Evolutionary conservation across 1,139 yeast genomes (phyloP), one percentile per base, ranked within the genome.

Genomic region (Eremothecium cymbalariae): DNA sequence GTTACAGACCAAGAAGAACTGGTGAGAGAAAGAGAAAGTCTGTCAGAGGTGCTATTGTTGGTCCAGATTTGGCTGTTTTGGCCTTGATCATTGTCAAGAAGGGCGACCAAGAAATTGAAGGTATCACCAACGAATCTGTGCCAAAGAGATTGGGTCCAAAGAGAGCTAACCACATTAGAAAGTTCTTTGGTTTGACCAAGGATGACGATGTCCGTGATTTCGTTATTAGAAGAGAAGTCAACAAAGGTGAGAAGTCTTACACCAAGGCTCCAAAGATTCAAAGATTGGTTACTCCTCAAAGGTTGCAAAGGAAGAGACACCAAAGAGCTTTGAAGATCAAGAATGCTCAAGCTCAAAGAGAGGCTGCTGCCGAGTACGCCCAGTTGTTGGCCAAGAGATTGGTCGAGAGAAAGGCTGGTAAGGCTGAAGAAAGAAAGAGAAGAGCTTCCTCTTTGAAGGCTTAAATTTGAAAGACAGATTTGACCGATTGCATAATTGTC

Each of bases 21-120:
- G 98, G 98, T 80, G 98, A 90, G 79, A 85, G 98, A 77, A 90
- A 90, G 94, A 88, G 98, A 79, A 90, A 90, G 83, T 85, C 96
- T 53, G 97, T 90, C 62, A 88, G 98, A 77, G 98, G 98, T 67
- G 90, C 97, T 74, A 90, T 90, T 65, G 96, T 90, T 61, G 94
- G 85, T 65, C 80, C 84, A 68, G 98, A 90, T 72, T 77, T 93
- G 67, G 85, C 98, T 62, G 98, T 84, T 57, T 76, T 90, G 59
- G 76, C 97, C 53, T 79, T 90, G 63, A 77, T 88, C 60, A 72
- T 90, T 69, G 88, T 83, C 70, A 90, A 90, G 80, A 94, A 85
- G 74, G 98, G 98, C 70, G 98, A 90, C 49, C 64, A 70, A 55
- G 98, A 90, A 59, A 84, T 90, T 57, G 95, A 74, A 61, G 98